Percentiles rank a stretch among this genome's conserved stretches.
phyloP scores from a whole-genome alignment of 75 land plant genomes.

The Selaginella tamariscina region DNA sequence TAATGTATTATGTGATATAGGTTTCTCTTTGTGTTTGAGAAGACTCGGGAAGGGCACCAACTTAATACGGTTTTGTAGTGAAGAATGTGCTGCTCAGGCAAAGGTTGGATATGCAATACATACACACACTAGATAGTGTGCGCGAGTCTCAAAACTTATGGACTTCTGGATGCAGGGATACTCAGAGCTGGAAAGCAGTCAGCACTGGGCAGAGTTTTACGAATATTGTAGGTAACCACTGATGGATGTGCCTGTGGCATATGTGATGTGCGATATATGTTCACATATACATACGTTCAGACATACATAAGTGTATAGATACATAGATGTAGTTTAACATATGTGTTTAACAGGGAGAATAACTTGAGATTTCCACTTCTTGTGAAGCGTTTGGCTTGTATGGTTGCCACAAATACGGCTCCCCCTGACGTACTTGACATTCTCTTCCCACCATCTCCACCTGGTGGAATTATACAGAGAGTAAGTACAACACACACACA shows the following conservation, averaged over 20 bases:
- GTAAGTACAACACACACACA: too few species aligned
- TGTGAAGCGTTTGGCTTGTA: conserved; percentile 80
- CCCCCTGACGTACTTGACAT: conserved; percentile 49
- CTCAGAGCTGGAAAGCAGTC: conserved; percentile 46
- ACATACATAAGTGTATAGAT: too few species aligned
- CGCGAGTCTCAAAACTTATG: neutral
- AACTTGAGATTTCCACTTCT: conserved; percentile 41
- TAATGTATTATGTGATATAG: neutral
- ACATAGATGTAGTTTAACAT: too few species aligned
- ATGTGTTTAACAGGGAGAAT: conserved; percentile 17
- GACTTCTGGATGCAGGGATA: conserved; percentile 31
- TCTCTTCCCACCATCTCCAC: conserved; percentile 22
- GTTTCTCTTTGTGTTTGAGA: neutral
- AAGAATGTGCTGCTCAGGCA: conserved; percentile 35
- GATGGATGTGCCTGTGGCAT: neutral
- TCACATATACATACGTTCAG: too few species aligned
- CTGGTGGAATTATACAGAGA: neutral
- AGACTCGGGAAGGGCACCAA: neutral
- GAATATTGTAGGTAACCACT: conserved; percentile 53
- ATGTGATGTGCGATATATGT: too few species aligned
- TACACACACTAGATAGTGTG: neutral
- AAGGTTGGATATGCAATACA: conserved; percentile 27
- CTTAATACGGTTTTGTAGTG: conserved; percentile 35
- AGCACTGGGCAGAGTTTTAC: conserved; percentile 49
- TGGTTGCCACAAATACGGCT: conserved; percentile 49